Percentiles rank a stretch among this genome's conserved stretches.
Conservation (phyloP, 1,284 basidiomycete genomes). For the Leccinum subrobustum region DNA sequence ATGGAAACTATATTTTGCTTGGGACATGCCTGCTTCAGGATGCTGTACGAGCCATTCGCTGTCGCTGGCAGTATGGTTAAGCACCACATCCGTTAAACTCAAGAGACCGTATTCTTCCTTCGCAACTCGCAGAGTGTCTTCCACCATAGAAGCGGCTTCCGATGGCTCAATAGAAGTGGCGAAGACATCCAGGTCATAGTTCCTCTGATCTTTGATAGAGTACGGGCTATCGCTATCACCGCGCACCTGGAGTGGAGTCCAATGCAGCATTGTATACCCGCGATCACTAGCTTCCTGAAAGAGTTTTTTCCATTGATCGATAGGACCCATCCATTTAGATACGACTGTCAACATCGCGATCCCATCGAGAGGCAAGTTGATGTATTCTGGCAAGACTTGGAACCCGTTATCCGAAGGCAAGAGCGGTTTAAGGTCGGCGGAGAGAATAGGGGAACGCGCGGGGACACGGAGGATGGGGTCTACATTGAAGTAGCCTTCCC, state of each 20-base stretch:
- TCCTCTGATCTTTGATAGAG: slow-evolving; percentile 83
- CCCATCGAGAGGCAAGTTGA: slow-evolving; percentile 80
- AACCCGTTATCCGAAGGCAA: slow-evolving; percentile 49
- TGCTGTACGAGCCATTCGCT: slow-evolving; percentile 89
- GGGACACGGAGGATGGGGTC: slow-evolving; percentile 84
- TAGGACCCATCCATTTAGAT: slow-evolving; percentile 95
- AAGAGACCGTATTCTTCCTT: slow-evolving; percentile 85
- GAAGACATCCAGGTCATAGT: slow-evolving; percentile 78
- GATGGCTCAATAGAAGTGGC: slow-evolving; percentile 45
- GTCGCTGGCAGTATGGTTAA: slow-evolving; percentile 94
- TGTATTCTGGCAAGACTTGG: slow-evolving; percentile 44
- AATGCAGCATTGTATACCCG: slow-evolving; percentile 96
- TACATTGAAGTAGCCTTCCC: slow-evolving; percentile 93
- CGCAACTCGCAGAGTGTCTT: slow-evolving; percentile 66
- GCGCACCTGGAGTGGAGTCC: slow-evolving; percentile 88
- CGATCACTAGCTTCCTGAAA: slow-evolving; percentile 81
- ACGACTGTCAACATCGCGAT: slow-evolving; percentile 86
- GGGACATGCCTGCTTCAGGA: slow-evolving; percentile 80
- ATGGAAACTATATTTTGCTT: background rate
- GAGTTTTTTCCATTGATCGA: slow-evolving; percentile 73
- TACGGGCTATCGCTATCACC: slow-evolving; percentile 90
- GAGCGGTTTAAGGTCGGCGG: slow-evolving; percentile 51
- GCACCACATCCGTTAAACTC: slow-evolving; percentile 88
- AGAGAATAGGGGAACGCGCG: slow-evolving; percentile 71
- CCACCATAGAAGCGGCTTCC: slow-evolving; percentile 55